A percentile compares a stretch with the other conserved stretches of the same genome.
Evolutionary conservation across 768 basidiomycete species (phyloP).

Genomic region (Suillus brevipes): DNA sequence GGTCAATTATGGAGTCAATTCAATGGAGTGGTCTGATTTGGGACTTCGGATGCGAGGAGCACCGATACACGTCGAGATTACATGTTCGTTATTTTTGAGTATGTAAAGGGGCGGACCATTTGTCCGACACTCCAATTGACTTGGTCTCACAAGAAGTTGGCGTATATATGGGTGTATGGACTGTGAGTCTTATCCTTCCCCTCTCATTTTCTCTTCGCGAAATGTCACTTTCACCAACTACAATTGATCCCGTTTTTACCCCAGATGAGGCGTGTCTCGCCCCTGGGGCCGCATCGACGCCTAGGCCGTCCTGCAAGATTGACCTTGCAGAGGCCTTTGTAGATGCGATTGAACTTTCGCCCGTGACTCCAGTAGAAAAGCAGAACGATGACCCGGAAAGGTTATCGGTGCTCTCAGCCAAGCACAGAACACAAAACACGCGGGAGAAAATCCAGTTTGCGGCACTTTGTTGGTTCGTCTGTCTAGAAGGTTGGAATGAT

Average conservation of each 20-base stretch:
- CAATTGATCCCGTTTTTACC: not conserved
- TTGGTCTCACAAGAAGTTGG: not conserved
- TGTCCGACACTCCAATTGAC: not conserved
- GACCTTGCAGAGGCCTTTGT: constrained; percentile 4
- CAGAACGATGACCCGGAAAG: not conserved
- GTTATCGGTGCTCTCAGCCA: not conserved
- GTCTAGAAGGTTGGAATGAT: constrained; percentile 41
- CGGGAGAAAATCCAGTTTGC: constrained; percentile 32
- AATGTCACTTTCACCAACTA: constrained; percentile 3
- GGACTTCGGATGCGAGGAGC: not conserved
- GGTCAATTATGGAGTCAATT: not conserved
- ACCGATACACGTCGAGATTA: not conserved
- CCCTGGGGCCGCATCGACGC: constrained; percentile 7
- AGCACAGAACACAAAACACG: constrained; percentile 22
- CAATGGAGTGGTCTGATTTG: not conserved
- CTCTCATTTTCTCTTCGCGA: not conserved
- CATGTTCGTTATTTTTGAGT: constrained; percentile 3
- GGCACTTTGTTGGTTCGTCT: constrained; percentile 36
- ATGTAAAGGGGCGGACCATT: constrained; percentile 4
- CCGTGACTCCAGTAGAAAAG: not conserved
- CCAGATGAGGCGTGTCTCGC: constrained; percentile 6
- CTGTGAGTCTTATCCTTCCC: not conserved
- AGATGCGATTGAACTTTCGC: constrained; percentile 3
- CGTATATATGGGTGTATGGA: not conserved
- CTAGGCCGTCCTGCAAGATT: constrained; percentile 8